Conservation (phyloP, 768 basidiomycete genomes). For the Lactifluus volemus region DNA sequence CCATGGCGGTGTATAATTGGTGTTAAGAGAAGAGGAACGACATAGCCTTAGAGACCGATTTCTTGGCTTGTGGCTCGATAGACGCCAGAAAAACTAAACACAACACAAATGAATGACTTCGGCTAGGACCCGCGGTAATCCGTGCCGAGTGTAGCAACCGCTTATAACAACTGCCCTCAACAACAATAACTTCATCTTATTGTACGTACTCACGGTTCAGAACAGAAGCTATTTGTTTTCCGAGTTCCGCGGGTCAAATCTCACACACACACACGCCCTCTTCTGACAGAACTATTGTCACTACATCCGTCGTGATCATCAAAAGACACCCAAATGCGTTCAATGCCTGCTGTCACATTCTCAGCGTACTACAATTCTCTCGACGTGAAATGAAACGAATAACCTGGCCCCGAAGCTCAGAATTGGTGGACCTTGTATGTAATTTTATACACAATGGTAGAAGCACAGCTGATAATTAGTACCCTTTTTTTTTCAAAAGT, state of each 20-base stretch:
- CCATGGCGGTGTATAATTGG: too few species aligned
- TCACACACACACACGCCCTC: too few species aligned
- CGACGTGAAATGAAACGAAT: neutral
- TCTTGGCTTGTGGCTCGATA: too few species aligned
- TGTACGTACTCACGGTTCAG: neutral
- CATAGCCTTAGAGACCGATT: too few species aligned
- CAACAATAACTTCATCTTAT: too few species aligned
- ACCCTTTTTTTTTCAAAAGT: neutral
- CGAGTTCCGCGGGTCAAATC: neutral
- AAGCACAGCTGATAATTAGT: neutral
- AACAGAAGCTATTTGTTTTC: neutral
- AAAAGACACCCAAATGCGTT: neutral
- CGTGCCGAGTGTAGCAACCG: too few species aligned
- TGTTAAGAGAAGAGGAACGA: too few species aligned
- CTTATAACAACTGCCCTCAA: too few species aligned
- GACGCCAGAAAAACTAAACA: too few species aligned
- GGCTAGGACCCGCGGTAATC: too few species aligned
- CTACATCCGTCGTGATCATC: too few species aligned
- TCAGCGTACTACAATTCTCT: neutral
- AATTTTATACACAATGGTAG: neutral
- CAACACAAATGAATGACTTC: too few species aligned
- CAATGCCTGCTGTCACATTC: neutral
- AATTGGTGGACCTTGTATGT: neutral
- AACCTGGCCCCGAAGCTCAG: neutral
- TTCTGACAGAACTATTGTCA: neutral